These are phyloP conservation scores for Dioszegia crocea DNA, from an alignment of 768 basidiomycete genomes.

Conservation along the genomic window DNA sequence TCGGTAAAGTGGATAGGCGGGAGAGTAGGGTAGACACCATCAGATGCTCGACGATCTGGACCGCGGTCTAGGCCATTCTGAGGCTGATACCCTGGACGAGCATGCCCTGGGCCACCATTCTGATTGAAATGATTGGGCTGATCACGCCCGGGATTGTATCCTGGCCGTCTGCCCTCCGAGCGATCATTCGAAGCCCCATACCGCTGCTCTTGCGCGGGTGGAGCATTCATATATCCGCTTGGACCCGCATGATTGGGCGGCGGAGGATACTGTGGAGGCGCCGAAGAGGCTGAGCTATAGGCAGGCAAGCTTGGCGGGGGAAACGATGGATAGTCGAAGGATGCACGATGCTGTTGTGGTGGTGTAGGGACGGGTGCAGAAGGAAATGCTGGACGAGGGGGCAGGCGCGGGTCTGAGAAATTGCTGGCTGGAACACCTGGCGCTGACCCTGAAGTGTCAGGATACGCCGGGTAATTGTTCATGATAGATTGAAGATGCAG, in stretches of 20 bases:
- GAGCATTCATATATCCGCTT: not conserved
- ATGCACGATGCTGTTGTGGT: not conserved
- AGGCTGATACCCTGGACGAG: not conserved
- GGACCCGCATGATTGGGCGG: not conserved
- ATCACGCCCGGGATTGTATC: not conserved
- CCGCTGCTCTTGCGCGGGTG: not conserved
- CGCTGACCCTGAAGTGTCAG: not conserved
- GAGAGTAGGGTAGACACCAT: not conserved
- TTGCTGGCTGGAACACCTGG: not conserved
- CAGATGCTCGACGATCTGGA: not conserved
- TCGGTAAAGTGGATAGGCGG: constrained; percentile 8
- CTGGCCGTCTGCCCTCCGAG: not conserved
- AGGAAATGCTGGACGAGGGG: not conserved
- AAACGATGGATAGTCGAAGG: not conserved
- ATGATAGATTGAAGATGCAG: not conserved
- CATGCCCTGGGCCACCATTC: not conserved
- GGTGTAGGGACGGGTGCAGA: not conserved
- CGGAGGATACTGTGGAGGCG: not conserved
- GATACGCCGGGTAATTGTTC: constrained; percentile 11
- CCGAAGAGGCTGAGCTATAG: not conserved
- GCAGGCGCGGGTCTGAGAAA: not conserved
- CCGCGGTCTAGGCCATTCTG: not conserved
- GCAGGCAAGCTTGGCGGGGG: not conserved
- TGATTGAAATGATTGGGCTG: not conserved
- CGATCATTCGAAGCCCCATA: not conserved